phyloP scores from a whole-genome alignment of 345 rosid genomes.

The Salix viminalis region DNA sequence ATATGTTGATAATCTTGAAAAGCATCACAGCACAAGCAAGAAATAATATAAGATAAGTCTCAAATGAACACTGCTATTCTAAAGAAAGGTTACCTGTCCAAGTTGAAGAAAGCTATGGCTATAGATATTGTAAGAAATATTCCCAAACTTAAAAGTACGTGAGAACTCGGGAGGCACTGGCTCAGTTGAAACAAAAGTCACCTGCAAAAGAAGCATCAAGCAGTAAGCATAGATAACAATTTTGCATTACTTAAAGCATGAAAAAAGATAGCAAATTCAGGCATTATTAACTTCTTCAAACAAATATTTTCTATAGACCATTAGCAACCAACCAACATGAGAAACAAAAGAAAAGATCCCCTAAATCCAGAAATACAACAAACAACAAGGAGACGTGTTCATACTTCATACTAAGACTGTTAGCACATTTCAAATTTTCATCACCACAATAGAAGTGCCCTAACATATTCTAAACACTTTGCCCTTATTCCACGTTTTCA shows the following conservation, averaged over 20 bases:
- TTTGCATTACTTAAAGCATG: neutral
- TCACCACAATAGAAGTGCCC: no score
- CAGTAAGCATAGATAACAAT: neutral
- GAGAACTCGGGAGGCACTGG: slow-evolving; percentile 63
- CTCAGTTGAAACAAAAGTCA: slow-evolving; percentile 73
- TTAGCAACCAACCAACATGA: neutral
- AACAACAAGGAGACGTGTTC: neutral
- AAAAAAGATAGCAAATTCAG: neutral
- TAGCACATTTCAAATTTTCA: neutral
- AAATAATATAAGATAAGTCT: neutral
- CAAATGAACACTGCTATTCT: neutral
- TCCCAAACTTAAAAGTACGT: slow-evolving; percentile 50
- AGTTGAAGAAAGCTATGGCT: slow-evolving; percentile 89
- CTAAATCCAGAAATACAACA: neutral
- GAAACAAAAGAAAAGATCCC: neutral
- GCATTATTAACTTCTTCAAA: neutral
- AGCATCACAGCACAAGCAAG: neutral
- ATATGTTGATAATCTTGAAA: neutral
- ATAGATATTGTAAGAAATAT: slow-evolving; percentile 62
- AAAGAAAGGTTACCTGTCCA: slow-evolving; percentile 64
- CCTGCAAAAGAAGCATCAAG: slow-evolving; percentile 35
- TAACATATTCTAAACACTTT: neutral
- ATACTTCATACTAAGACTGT: no score
- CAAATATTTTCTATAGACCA: neutral
- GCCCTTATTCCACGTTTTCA: neutral